Percentiles rank a stretch among this genome's conserved stretches.
These are phyloP conservation scores for Apiotrichum veenhuisii DNA, from an alignment of 1,284 basidiomycete species.

Conservation along the genomic window DNA sequence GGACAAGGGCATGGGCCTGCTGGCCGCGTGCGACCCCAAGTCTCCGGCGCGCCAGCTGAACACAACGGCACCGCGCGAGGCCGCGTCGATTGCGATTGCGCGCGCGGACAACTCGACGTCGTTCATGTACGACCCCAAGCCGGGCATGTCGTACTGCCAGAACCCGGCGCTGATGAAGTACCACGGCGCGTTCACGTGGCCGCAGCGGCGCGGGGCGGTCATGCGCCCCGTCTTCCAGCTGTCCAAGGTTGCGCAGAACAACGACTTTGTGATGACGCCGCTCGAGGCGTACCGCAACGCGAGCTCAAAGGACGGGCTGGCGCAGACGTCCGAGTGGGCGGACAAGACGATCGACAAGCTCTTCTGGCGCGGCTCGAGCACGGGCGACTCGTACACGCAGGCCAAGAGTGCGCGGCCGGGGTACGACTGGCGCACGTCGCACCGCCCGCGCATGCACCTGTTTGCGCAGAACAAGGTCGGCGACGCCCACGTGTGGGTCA, in stretches of 20 bases:
- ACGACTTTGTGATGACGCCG: conserved; percentile 44
- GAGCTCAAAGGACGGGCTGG: conserved; percentile 12
- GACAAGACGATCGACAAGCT: conserved; percentile 46
- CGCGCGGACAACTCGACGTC: conserved; percentile 18
- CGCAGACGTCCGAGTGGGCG: conserved; percentile 29
- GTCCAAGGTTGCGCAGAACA: conserved; percentile 40
- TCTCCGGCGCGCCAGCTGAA: conserved; percentile 1
- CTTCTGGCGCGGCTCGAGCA: conserved; percentile 51
- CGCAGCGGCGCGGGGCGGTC: conserved; percentile 32
- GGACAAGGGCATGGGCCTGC: conserved; percentile 1
- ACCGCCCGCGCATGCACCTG: conserved; percentile 46
- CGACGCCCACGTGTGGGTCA: conserved; percentile 40
- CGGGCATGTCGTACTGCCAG: conserved; percentile 34
- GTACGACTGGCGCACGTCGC: conserved; percentile 44
- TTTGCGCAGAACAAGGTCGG: conserved; percentile 36
- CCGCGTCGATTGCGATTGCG: background rate
- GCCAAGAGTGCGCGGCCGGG: conserved; percentile 11
- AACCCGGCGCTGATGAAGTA: conserved; percentile 32
- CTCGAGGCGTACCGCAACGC: conserved; percentile 44
- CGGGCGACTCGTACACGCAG: conserved; percentile 46
- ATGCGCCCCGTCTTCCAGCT: conserved; percentile 48
- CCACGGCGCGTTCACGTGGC: conserved; percentile 43
- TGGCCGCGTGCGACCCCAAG: conserved; percentile 1
- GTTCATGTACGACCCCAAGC: conserved; percentile 38
- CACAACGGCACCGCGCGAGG: background rate